Base-by-base conservation (phyloP, 2,329 filamentous ascomycete genomes). In the Orbilia blumenaviensis region DNA sequence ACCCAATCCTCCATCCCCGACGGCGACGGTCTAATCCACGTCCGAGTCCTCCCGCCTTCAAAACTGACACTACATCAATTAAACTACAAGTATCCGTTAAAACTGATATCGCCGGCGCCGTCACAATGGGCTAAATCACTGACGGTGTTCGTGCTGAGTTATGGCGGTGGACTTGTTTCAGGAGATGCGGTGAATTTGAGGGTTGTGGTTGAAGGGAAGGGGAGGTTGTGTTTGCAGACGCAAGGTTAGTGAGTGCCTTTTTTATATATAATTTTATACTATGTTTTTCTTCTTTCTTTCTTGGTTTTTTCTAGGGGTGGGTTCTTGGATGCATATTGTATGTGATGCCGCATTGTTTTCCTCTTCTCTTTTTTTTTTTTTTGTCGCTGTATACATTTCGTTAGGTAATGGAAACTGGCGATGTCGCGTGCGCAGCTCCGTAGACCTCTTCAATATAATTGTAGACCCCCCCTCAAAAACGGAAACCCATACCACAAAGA, bases 21-120 rank as follows among this genome's bases (percentile, higher is more conserved):
- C 21, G 95, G 95, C 69, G 87, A 92, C 81, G 95, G 95, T 76
- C 87, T 86, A 78, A 91, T 97, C 79, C 86, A 93, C 63, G 89
- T 93, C 69, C 88, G 88, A 18, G 84, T 92, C 4, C 86, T 94
- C 8, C 92, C 94, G 36, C 80, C 79, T 9, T 67, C 89, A 90
- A 32, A 87, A 88, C 25, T 88, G 88, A 54, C 92, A 92, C 12
- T 89, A 89, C 50, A 87, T 97, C 29, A 88, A 32, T 88, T 97
- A 78, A 90, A 90, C 36, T 98, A 96, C 82, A 93, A 96, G 82
- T 99, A 98, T 81, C 95, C 95, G 0, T 87, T 99, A 52, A 99
- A 99, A 83, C 88, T 99, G 69, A 92, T 99, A 77, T 91, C 93
- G 0, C 93, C 94, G 0, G 87, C 90, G 12, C 86, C 87, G 54